Conservation (phyloP, 2,329 filamentous ascomycete genomes). For the Cercospora zeina region DNA sequence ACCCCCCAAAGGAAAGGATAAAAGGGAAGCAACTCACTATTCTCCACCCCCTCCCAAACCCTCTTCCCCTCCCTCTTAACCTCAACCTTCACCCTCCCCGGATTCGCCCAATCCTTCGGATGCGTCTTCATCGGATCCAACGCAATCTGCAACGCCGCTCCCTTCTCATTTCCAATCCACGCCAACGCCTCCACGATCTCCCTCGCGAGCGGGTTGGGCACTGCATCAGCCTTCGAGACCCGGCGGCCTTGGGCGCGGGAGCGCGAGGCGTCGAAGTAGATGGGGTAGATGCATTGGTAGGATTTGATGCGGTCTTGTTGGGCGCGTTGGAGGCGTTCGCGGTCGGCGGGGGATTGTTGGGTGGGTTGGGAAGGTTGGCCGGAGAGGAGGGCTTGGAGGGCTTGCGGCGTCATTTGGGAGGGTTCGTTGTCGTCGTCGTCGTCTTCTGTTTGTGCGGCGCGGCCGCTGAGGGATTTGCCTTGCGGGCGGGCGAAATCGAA, state of each 20-base stretch:
- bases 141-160: conserved; percentile 63
- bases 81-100: conserved; percentile 79
- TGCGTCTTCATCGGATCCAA: conserved; percentile 91
- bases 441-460: conserved; percentile 18
- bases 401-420: conserved; percentile 29
- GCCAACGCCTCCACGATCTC: conserved; percentile 87
- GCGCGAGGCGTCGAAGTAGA: conserved; percentile 85
- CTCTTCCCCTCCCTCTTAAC: conserved; percentile 63
- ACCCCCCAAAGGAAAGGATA: not conserved
- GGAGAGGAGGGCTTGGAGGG: conserved; percentile 8
- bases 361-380: not conserved
- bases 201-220: conserved; percentile 80
- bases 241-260: conserved; percentile 77
- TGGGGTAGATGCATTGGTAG: conserved; percentile 88
- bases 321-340: conserved; percentile 30
- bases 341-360: not conserved
- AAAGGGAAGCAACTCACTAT: conserved; percentile 55
- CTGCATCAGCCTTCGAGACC: conserved; percentile 70
- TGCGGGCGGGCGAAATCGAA: conserved; percentile 48
- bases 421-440: conserved; percentile 22
- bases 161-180: conserved; percentile 49
- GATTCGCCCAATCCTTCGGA: conserved; percentile 97
- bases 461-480: conserved; percentile 28
- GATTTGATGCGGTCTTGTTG: conserved; percentile 63
- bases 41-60: conserved; percentile 58